These are phyloP conservation scores for Cercophora newfieldiana DNA, from an alignment of 495 filamentous ascomycete genomes.

Conservation along the genomic window DNA sequence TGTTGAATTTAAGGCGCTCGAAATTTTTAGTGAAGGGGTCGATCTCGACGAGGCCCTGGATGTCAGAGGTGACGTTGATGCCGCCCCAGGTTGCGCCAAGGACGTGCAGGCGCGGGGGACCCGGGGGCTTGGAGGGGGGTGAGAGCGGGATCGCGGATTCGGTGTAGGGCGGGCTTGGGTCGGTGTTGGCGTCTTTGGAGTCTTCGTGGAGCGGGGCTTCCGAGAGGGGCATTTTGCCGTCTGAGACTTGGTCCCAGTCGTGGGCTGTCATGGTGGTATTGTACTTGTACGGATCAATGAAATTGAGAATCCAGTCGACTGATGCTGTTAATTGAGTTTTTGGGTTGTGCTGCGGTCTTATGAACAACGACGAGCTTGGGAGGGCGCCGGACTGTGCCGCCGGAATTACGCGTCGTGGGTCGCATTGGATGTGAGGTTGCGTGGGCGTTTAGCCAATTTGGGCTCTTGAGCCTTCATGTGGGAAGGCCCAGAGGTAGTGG, in stretches of 20 bases:
- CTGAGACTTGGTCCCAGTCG: neutral
- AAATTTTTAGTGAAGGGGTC: neutral
- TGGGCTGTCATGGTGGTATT: neutral
- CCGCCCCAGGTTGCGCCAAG: slow-evolving; percentile 32
- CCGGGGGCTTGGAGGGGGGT: neutral
- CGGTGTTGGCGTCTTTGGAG: slow-evolving; percentile 2
- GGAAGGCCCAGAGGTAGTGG: no score
- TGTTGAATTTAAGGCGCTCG: slow-evolving; percentile 23
- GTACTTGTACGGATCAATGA: neutral
- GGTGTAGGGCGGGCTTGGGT: slow-evolving; percentile 17
- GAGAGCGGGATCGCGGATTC: neutral
- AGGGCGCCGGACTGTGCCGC: slow-evolving; percentile 2
- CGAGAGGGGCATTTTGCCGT: slow-evolving; percentile 3
- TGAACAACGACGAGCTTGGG: neutral
- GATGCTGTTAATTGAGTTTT: no score
- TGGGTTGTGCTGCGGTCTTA: neutral
- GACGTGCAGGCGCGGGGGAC: slow-evolving; percentile 23
- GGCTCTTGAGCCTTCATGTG: no score
- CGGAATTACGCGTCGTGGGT: neutral
- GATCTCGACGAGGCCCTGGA: slow-evolving; percentile 19
- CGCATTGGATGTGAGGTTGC: neutral
- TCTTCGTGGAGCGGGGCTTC: neutral
- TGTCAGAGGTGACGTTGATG: slow-evolving; percentile 25
- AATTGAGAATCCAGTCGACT: neutral
- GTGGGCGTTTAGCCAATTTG: neutral